Evolutionary conservation across 208 protist species (phyloP).

Genomic region (Leishmania amazonensis): DNA sequence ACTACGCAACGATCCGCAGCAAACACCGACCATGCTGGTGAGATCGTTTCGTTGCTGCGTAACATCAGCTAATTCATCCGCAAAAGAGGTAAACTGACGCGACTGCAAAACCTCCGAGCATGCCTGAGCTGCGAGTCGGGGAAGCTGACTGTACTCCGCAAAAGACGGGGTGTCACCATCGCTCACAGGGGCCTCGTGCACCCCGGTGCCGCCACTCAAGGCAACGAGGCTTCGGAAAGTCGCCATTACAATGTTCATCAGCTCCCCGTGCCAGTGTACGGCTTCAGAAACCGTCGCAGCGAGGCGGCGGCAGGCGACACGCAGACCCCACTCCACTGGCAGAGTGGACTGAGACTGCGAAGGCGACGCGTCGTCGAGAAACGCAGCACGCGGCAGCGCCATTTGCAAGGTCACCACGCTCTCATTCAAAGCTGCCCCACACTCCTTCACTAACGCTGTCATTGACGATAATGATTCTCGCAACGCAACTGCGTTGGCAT

Average conservation of each 20-base stretch:
- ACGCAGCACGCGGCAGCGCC: neutral
- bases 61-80: neutral
- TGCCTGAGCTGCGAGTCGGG: slow-evolving; percentile 6
- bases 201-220: neutral
- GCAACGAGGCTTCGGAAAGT: neutral
- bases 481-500: no score
- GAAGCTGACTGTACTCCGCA: neutral
- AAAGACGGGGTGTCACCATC: neutral
- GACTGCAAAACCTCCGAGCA: neutral
- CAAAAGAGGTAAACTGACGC: neutral
- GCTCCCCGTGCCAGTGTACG: neutral
- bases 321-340: neutral
- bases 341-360: neutral
- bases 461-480: neutral
- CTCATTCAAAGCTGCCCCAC: neutral
- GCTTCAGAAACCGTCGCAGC: neutral
- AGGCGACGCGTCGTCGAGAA: neutral
- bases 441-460: neutral
- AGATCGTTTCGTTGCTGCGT: slow-evolving; percentile 10
- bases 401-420: neutral
- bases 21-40: neutral
- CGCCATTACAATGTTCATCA: neutral
- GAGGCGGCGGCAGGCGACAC: neutral
- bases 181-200: neutral
- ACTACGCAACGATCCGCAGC: neutral